Evolutionary conservation across 805 yeast species (phyloP).

Genomic region (Kuraishia piskuri): DNA sequence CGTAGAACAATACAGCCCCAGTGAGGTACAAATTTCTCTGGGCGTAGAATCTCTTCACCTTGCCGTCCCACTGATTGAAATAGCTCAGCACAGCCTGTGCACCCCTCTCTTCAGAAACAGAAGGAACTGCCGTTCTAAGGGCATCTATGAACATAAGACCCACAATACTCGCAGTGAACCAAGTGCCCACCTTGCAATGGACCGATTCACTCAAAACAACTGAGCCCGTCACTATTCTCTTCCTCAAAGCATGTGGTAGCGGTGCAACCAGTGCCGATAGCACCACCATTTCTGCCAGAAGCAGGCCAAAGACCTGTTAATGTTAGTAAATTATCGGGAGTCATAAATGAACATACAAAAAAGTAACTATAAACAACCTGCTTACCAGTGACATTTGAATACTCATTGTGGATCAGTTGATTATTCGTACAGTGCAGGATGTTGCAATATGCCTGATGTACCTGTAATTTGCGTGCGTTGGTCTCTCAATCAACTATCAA

Average conservation of each 20-base stretch:
- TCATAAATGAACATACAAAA: neutral
- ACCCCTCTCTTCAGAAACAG: constrained; percentile 5
- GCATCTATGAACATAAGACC: constrained; percentile 41
- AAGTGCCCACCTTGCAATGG: constrained; percentile 32
- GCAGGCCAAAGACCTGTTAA: constrained; percentile 26
- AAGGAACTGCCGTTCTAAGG: constrained; percentile 15
- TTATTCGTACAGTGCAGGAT: neutral
- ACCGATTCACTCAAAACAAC: constrained; percentile 21
- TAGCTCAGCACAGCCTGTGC: constrained; percentile 14
- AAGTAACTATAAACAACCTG: neutral
- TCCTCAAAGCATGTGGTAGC: constrained; percentile 34
- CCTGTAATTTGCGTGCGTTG: no score
- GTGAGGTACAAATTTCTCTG: constrained; percentile 48
- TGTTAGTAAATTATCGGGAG: neutral
- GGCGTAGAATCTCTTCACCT: constrained; percentile 44
- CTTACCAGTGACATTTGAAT: constrained; percentile 3
- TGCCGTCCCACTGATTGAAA: constrained; percentile 26
- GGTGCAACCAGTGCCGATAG: constrained; percentile 38
- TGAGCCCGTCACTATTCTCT: constrained; percentile 25
- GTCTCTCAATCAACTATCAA: no score
- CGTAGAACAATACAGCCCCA: constrained; percentile 44
- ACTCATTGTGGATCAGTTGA: constrained; percentile 1
- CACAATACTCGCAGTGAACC: constrained; percentile 29
- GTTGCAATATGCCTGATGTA: no score
- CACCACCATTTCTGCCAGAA: constrained; percentile 35